Evolutionary conservation across 2,329 filamentous ascomycete genomes (phyloP).

Genomic region (Cyanodermella asteris): DNA sequence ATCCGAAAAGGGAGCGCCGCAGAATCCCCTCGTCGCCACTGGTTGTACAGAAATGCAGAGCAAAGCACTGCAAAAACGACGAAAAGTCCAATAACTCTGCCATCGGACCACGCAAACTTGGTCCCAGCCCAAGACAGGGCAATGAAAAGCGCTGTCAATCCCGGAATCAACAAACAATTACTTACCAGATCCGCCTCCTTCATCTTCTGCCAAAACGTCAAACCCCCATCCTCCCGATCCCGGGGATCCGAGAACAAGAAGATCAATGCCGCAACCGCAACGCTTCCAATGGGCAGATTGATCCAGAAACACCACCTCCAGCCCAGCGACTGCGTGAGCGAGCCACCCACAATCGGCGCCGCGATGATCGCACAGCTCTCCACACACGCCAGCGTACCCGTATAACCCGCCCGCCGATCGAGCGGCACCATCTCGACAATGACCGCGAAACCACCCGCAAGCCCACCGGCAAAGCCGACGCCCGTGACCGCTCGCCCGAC

Average conservation of each 20-base stretch:
- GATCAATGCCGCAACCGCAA: slow-evolving; percentile 20
- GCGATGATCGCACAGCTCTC: background rate
- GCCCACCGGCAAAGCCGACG: slow-evolving; percentile 11
- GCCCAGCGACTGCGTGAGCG: slow-evolving; percentile 10
- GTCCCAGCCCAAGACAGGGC: slow-evolving; percentile 29
- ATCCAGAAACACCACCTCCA: slow-evolving; percentile 19
- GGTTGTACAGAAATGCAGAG: slow-evolving; percentile 1
- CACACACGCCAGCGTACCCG: background rate
- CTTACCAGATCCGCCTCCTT: slow-evolving; percentile 26
- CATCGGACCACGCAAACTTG: slow-evolving; percentile 23
- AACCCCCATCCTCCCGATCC: slow-evolving; percentile 13
- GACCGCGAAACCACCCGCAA: background rate
- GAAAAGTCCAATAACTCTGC: slow-evolving; percentile 19
- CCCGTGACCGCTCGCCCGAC: slow-evolving; percentile 15
- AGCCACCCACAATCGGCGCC: slow-evolving; percentile 12
- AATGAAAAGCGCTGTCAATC: slow-evolving; percentile 25
- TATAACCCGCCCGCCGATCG: background rate
- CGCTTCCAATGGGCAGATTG: slow-evolving; percentile 29
- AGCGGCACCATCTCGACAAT: background rate
- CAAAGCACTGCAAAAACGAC: background rate
- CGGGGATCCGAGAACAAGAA: slow-evolving; percentile 17
- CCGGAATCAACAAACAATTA: slow-evolving; percentile 21
- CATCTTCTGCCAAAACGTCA: slow-evolving; percentile 17
- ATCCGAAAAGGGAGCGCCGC: too few relatives aligned
- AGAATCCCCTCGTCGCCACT: too few relatives aligned